Evolutionary conservation across 257 asterid species (phyloP), one percentile per base, ranked within the genome.

Genomic region (Nyctanthes arbortristis): DNA sequence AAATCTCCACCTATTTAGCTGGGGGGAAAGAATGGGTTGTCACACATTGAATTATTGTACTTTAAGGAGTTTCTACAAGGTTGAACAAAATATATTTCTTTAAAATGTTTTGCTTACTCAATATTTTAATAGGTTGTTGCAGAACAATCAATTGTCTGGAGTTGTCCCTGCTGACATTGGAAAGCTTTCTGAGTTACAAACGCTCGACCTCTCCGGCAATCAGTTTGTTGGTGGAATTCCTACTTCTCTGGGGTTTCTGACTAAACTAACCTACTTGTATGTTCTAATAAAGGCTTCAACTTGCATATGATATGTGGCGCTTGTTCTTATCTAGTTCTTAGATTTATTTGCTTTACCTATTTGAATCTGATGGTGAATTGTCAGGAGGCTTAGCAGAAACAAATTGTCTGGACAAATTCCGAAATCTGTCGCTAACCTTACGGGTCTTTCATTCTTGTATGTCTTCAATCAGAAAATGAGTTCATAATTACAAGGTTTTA

Each of bases 391-490:
- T 60, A 85, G 89, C 86, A 90, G 74, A 69, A 90, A 92, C 89
- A 84, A 84, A 71, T 84, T 92, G 75, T 82, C 90, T 31, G 98
- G 98, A 66, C 87, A 69, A 76, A 90, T 92, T 73, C 97, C 98
- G 11, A 37, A 52, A 64, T 63, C 82, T 28, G 91, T 92, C 64
- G 96, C 96, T 43, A 79, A 67, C 84, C 98, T 92, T 70, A 45
- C 87, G 28, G 93, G 96, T 78, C 96, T 92, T 82, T 82, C 95
- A 59, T 88, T 90, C 91, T 85, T 92, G 98, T 92, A 92, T 67
- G 96, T 80, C 76, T 79, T 69, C 83, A 67, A n/a, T 73, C 65
- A 77, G 65, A 3, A 75, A 73, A 61, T 56, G 32, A 63, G 58
- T 61, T 22, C 31, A 28, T 55, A 47, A 35, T 31, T 40, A 4